phyloP scores from a whole-genome alignment of 768 basidiomycete species.

The Hygrocybe coccinea region DNA sequence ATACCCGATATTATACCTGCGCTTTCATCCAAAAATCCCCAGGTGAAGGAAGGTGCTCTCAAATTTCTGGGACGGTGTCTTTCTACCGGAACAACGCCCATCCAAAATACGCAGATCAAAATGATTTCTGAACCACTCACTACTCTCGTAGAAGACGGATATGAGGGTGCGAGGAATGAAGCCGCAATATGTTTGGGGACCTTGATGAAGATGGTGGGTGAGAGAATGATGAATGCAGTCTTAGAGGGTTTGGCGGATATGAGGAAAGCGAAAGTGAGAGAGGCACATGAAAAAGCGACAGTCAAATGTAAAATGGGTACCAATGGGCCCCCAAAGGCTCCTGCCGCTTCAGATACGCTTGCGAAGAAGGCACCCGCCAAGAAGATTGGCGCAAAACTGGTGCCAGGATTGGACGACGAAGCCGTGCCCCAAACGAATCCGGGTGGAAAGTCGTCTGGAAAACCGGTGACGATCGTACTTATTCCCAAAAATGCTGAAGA shows the following conservation, averaged over 20 bases:
- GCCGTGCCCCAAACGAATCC: constrained; percentile 41
- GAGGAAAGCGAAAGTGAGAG: constrained; percentile 87
- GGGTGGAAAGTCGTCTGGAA: constrained; percentile 47
- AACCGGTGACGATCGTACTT: constrained; percentile 33
- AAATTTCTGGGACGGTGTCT: constrained; percentile 83
- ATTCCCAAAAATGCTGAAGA: background rate
- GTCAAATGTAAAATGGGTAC: constrained; percentile 79
- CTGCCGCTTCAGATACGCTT: constrained; percentile 25
- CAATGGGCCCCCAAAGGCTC: constrained; percentile 44
- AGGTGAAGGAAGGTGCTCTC: constrained; percentile 89
- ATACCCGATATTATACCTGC: constrained; percentile 75
- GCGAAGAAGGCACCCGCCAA: constrained; percentile 27
- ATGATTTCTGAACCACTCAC: constrained; percentile 73
- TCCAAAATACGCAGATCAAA: constrained; percentile 75
- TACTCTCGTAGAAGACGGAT: constrained; percentile 76
- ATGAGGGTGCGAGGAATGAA: constrained; percentile 83
- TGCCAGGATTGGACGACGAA: constrained; percentile 29
- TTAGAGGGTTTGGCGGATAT: constrained; percentile 84
- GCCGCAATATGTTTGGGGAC: constrained; percentile 86
- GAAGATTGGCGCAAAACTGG: constrained; percentile 18
- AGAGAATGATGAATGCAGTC: constrained; percentile 80
- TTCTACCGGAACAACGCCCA: constrained; percentile 59
- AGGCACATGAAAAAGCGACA: constrained; percentile 86
- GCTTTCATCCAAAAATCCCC: constrained; percentile 88
- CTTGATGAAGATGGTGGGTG: constrained; percentile 95